A percentile compares a stretch with the other conserved stretches of the same genome.
Conservation (phyloP, 371 early-diverging fungal species). For the Apophysomyces variabilis region DNA sequence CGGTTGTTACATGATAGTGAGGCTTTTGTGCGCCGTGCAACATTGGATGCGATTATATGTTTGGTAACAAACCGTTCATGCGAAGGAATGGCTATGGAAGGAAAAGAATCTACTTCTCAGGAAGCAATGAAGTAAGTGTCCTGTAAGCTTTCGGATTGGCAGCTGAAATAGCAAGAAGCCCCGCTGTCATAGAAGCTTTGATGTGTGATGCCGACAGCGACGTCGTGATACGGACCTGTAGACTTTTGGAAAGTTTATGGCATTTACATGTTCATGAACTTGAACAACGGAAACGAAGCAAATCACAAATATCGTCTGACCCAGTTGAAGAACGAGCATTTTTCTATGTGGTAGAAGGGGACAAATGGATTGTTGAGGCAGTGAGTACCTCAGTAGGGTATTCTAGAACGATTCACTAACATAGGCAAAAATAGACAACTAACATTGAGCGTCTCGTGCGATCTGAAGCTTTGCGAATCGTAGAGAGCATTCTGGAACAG, state of each 20-base stretch:
- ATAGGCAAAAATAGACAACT: constrained; percentile 18
- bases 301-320: constrained; percentile 13
- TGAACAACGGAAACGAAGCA: constrained; percentile 33
- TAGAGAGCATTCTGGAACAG: constrained; percentile 21
- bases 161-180: constrained; percentile 28
- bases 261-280: constrained; percentile 41
- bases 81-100: constrained; percentile 37
- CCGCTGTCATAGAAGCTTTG: constrained; percentile 43
- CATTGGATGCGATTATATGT: constrained; percentile 60
- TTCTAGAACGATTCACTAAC: background rate
- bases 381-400: constrained; percentile 19
- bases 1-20: constrained; percentile 58
- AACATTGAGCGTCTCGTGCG: constrained; percentile 43
- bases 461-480: constrained; percentile 32
- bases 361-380: constrained; percentile 55
- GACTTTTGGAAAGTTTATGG: constrained; percentile 57
- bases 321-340: constrained; percentile 17
- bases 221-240: constrained; percentile 55
- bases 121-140: constrained; percentile 35
- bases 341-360: constrained; percentile 54
- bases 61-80: constrained; percentile 53
- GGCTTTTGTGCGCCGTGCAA: constrained; percentile 64
- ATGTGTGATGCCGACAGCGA: constrained; percentile 64
- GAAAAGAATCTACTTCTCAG: constrained; percentile 15
- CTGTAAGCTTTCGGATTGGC: background rate